A percentile compares a stretch with the other conserved stretches of the same genome.
Evolutionary conservation across 192 early-diverging fungal species (phyloP).

Genomic region (Coemansia biformis): DNA sequence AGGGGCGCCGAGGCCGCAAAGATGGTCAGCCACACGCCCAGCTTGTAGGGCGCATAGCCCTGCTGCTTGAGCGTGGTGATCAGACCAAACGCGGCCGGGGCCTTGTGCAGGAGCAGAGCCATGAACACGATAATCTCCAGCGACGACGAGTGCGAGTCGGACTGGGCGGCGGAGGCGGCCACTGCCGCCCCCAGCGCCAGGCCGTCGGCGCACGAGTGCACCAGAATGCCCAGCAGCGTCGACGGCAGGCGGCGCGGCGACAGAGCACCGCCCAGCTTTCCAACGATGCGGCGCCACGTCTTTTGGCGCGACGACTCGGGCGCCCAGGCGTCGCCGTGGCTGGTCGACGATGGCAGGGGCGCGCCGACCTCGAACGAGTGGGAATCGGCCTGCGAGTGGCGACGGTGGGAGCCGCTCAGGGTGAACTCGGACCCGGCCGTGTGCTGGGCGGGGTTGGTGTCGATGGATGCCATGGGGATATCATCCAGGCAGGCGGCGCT

Average conservation of each 20-base stretch:
- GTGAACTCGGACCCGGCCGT: constrained; percentile 26
- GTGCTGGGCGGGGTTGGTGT: not conserved
- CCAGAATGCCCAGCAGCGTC: constrained; percentile 88
- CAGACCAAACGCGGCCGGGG: constrained; percentile 87
- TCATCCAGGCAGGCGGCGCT: constrained; percentile 38
- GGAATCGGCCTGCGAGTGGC: constrained; percentile 2
- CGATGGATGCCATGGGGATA: constrained; percentile 21
- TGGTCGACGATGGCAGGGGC: not conserved
- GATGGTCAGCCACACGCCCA: constrained; percentile 69
- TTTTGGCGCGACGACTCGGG: constrained; percentile 26
- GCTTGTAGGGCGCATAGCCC: constrained; percentile 57
- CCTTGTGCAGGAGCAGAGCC: constrained; percentile 95
- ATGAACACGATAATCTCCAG: constrained; percentile 76
- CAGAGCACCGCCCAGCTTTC: constrained; percentile 14
- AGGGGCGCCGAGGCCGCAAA: constrained; percentile 84
- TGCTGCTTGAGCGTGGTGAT: constrained; percentile 80
- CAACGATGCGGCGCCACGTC: constrained; percentile 31
- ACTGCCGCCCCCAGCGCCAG: constrained; percentile 89
- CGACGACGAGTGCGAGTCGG: constrained; percentile 52
- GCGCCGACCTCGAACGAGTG: not conserved
- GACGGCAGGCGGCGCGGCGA: constrained; percentile 49
- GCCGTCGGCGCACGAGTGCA: constrained; percentile 93
- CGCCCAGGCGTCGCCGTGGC: constrained; percentile 7
- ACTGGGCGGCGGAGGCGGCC: constrained; percentile 39
- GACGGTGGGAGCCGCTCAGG: not conserved